A percentile compares a stretch with the other conserved stretches of the same genome.
Evolutionary conservation across 1,284 basidiomycete genomes (phyloP).

Genomic region (Boletus calvinii): DNA sequence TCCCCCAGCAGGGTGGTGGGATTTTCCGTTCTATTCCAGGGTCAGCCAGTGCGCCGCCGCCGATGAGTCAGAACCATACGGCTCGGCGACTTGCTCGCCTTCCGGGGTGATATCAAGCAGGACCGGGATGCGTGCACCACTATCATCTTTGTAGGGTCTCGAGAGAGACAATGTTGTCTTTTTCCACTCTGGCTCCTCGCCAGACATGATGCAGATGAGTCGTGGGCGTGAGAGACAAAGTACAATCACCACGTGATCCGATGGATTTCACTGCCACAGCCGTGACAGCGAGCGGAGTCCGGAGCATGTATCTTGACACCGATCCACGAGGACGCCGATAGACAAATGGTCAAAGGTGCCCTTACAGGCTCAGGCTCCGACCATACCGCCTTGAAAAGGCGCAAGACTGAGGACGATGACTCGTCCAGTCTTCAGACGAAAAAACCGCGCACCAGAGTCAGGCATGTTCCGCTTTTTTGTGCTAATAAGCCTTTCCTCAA

Average conservation of each 20-base stretch:
- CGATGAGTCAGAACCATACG: slow-evolving; percentile 43
- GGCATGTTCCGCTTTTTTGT: slow-evolving; percentile 37
- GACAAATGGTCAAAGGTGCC: slow-evolving; percentile 28
- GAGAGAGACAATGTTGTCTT: slow-evolving; percentile 67
- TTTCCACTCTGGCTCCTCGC: slow-evolving; percentile 50
- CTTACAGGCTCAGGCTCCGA: slow-evolving; percentile 20
- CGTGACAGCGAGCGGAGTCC: not conserved
- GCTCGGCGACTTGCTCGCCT: slow-evolving; percentile 65
- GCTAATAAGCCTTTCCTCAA: slow-evolving; percentile 6
- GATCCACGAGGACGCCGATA: slow-evolving; percentile 30
- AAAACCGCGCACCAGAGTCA: slow-evolving; percentile 74
- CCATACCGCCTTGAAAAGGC: slow-evolving; percentile 47
- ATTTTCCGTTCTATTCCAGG: slow-evolving; percentile 47
- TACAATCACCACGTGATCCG: slow-evolving; percentile 29
- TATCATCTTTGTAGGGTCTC: slow-evolving; percentile 74
- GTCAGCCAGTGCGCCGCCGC: slow-evolving; percentile 17
- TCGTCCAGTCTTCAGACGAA: slow-evolving; percentile 46
- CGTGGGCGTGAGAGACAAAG: not conserved
- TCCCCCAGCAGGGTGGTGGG: slow-evolving; percentile 54
- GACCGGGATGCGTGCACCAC: slow-evolving; percentile 57
- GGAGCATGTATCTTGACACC: slow-evolving; percentile 22
- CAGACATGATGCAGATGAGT: slow-evolving; percentile 18
- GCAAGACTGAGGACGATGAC: slow-evolving; percentile 64
- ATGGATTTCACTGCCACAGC: slow-evolving; percentile 4
- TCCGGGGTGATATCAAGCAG: slow-evolving; percentile 69